Evolutionary conservation across 108 stramenopile genomes (phyloP), one percentile per base, ranked within the genome.

Genomic region (Cyclotella cryptica): DNA sequence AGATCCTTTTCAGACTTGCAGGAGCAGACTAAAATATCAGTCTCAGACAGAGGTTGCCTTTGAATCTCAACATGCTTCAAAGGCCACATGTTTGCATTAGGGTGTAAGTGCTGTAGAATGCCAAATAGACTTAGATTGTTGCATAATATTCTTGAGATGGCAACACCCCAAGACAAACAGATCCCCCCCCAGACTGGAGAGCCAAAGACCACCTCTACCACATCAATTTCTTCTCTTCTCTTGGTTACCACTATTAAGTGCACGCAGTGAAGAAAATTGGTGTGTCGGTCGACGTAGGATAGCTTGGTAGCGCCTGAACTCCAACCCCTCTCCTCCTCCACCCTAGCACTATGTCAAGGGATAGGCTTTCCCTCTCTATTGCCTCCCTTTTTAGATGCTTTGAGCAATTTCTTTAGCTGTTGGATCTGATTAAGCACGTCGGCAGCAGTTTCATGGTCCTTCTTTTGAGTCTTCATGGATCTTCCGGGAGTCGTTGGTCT

Each of bases 171-270:
- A 35, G 60, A 8, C 9, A 10, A 29, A 10, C 27, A 61, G 29
- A 61, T 17, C 60, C 26, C 26, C 10, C 60, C 60, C 60, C 60
- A 61, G 27, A 9, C 60, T 29, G 29, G 4, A 9, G 60, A 61
- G 10, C 11, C 12, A 10, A 61, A 29, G 4, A 35, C 60, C 9
- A 29, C 27, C 17, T 61, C 60, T 29, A 61, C 22, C 13, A 61
- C 60, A 10, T 29, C 6, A 11, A 61, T 13, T 18, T 26, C 12
- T 5, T 61, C 28, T 7, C 60, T 22, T 13, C 21, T 10, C 5
- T 7, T 18, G 10, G 5, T 21, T 13, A 22, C 60, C 5, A 61
- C 28, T 12, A 13, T 13, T 13, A 61, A 18, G 9, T 35, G 13
- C 7, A 61, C 18, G 17, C 53, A 28, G 17, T 61, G 60, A 22